phyloP scores from a whole-genome alignment of 2,329 filamentous ascomycete genomes.

The Arthroderma sp. region DNA sequence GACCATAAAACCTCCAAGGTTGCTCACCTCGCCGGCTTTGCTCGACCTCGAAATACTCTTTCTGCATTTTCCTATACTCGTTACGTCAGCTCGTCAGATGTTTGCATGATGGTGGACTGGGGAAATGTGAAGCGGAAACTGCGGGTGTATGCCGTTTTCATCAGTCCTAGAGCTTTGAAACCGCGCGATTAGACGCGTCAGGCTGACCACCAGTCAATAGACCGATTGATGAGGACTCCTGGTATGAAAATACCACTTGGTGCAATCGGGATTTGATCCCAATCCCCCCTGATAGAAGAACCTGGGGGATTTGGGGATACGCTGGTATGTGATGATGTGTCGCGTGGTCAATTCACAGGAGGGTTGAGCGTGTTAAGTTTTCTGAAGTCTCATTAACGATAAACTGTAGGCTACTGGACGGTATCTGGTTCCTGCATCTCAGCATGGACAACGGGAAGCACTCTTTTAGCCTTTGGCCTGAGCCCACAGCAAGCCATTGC shows the following conservation, averaged over 20 bases:
- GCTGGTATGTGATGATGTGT: slow-evolving; percentile 10
- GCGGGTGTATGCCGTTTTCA: neutral
- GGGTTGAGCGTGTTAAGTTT: slow-evolving; percentile 14
- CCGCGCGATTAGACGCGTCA: neutral
- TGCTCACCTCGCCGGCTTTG: neutral
- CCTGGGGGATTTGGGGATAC: slow-evolving; percentile 17
- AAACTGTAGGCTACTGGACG: slow-evolving; percentile 17
- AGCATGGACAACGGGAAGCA: slow-evolving; percentile 19
- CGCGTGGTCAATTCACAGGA: slow-evolving; percentile 4
- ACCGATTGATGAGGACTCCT: slow-evolving; percentile 1
- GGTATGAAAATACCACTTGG: slow-evolving; percentile 12
- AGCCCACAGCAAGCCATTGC: slow-evolving; percentile 16
- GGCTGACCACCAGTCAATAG: neutral
- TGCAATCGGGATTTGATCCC: slow-evolving; percentile 20
- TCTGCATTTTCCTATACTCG: neutral
- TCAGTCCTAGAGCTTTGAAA: neutral
- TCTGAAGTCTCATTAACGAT: slow-evolving; percentile 1
- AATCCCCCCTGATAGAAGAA: slow-evolving; percentile 16
- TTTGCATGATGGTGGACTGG: slow-evolving; percentile 1
- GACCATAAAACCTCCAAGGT: neutral
- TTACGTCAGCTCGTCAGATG: neutral
- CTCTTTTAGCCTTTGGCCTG: slow-evolving; percentile 16
- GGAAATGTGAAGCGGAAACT: slow-evolving; percentile 12
- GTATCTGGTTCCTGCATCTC: slow-evolving; percentile 18
- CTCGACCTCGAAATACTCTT: neutral